Conservation (phyloP, 352 stramenopile species). For the Stramenopiles sp. region DNA sequence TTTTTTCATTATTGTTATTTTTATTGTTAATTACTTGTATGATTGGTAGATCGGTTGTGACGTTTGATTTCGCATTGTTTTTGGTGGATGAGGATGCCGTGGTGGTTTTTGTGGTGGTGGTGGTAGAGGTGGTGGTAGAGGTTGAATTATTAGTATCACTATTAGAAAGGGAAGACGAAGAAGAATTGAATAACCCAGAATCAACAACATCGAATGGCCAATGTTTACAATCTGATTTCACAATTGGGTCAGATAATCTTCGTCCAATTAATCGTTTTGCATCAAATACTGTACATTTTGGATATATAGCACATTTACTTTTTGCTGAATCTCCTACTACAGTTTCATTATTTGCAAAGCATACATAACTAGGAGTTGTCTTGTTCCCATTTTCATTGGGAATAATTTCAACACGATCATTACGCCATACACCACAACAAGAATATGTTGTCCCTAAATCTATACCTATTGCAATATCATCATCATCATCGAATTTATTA, state of each 20-base stretch:
- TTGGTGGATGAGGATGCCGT: slow-evolving; percentile 47
- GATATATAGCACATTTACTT: too few species aligned
- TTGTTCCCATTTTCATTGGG: neutral
- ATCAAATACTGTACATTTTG: slow-evolving; percentile 48
- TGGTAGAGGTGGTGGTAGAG: too few species aligned
- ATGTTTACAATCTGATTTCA: too few species aligned
- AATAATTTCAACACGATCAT: neutral
- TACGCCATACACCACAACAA: neutral
- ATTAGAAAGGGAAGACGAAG: too few species aligned
- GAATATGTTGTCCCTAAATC: neutral
- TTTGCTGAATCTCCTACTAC: neutral
- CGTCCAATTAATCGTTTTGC: slow-evolving; percentile 51
- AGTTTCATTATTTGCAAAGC: neutral
- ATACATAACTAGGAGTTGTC: neutral
- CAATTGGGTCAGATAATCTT: too few species aligned
- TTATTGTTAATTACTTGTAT: slow-evolving; percentile 42
- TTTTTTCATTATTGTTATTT: slow-evolving; percentile 54
- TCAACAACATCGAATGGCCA: too few species aligned
- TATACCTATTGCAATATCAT: neutral
- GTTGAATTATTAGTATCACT: too few species aligned
- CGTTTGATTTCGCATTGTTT: too few species aligned
- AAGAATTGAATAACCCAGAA: too few species aligned
- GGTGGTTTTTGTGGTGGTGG: slow-evolving; percentile 31
- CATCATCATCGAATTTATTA: too few species aligned
- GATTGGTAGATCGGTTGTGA: too few species aligned